A percentile compares a stretch with the other conserved stretches of the same genome.
Conservation (phyloP, 1,284 basidiomycete species). For the Austroboletus niveus region DNA sequence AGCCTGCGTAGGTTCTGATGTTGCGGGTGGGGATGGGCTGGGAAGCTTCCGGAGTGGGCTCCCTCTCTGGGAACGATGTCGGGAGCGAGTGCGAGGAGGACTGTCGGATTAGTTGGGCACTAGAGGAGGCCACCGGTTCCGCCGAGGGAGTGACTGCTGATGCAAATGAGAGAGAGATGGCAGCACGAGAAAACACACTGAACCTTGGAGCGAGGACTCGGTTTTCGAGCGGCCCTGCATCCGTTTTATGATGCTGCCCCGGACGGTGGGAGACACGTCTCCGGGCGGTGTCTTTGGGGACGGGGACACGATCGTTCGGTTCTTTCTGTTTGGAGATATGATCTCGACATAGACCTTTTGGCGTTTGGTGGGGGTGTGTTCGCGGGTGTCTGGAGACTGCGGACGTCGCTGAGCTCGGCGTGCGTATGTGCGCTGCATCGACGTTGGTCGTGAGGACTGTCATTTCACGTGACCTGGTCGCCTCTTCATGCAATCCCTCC, state of each 20-base stretch:
- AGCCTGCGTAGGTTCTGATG: constrained; percentile 68
- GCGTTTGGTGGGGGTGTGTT: constrained; percentile 23
- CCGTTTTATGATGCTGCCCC: constrained; percentile 36
- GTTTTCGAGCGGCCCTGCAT: constrained; percentile 52
- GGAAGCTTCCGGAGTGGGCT: constrained; percentile 12
- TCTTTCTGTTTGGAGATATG: constrained; percentile 19
- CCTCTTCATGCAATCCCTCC: constrained; percentile 50
- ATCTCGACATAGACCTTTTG: constrained; percentile 21
- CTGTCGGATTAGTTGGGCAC: constrained; percentile 15
- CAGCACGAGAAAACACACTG: background rate
- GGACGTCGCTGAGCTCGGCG: constrained; percentile 30
- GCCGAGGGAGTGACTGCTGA: constrained; percentile 3
- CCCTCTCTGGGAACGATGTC: constrained; percentile 12
- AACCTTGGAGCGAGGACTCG: constrained; percentile 48
- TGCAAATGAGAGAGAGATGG: background rate
- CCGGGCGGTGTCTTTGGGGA: constrained; percentile 16
- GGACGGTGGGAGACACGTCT: constrained; percentile 3
- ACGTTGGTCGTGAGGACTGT: too few relatives aligned
- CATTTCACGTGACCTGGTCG: background rate
- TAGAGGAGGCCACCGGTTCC: background rate
- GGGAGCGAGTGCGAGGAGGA: constrained; percentile 17
- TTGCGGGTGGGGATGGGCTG: constrained; percentile 33
- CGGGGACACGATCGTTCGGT: background rate
- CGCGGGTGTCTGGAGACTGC: background rate
- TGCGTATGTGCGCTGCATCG: background rate